Evolutionary conservation across 805 yeast genomes (phyloP), one percentile per base, ranked within the genome.

Genomic region (Saccharomycopsis sp.): DNA sequence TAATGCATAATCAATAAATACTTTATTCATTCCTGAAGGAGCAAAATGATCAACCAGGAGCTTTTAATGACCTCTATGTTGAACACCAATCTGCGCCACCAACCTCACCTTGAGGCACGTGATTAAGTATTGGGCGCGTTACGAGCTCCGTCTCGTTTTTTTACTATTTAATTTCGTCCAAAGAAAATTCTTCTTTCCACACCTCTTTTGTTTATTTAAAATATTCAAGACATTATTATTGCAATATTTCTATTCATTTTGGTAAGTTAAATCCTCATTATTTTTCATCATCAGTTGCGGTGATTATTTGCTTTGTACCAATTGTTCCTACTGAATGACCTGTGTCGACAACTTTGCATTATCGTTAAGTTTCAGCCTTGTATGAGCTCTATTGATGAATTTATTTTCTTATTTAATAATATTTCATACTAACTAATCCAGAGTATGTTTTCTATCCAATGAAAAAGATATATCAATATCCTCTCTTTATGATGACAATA

Each of bases 321-420:
- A 48, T 48, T 48, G 51, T 48, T 48, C 48, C 51, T 48, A 44
- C 51, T 41, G 51, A 48, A 48, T 48, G 29, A 19, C 33, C 38
- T 33, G 32, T 48, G 51, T 48, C 43, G 51, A 48, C 51, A 48
- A 41, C 35, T 29, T 48, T 27, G 48, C 48, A 40, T 36, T 14
- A 31, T 48, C 51, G 51, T 48, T 48, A 48, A 48, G 51, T 48
- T 48, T 48, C 51, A 48, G 51, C 51, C 51, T 48, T 48, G 51
- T 48, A 48, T 48, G 51, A 48, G 48, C 38, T 14, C 37, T n/a
- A 7, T 21, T 33, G 16, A 22, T 21, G 27, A 26, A n/a, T n/a
- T n/a, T n/a, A n/a, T n/a, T n/a, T n/a, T n/a, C n/a, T n/a, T n/a
- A n/a, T n/a, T n/a, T n/a, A n/a, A n/a, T n/a, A n/a, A n/a, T n/a